phyloP scores from a whole-genome alignment of 164 flowering plant genomes.

The Annona cherimola region DNA sequence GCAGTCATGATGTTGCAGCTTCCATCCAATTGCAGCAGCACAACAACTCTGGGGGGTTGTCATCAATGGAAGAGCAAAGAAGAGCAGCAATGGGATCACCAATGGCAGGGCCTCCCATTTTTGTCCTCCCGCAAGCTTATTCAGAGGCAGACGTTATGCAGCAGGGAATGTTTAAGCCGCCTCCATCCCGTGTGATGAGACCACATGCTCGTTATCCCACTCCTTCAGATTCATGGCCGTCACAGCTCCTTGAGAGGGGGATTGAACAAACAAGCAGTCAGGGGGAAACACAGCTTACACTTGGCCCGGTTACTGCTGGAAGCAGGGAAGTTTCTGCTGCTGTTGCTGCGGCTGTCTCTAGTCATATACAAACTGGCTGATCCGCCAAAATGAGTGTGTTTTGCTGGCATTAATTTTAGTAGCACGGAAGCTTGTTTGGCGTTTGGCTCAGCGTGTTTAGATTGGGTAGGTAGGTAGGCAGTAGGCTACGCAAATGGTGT shows the following conservation, averaged over 20 bases:
- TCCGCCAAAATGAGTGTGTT: neutral
- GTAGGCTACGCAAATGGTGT: neutral
- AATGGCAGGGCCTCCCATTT: slow-evolving; percentile 37
- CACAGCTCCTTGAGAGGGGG: slow-evolving; percentile 26
- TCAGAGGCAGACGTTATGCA: slow-evolving; percentile 12
- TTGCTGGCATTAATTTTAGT: neutral
- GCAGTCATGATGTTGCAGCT: slow-evolving; percentile 12
- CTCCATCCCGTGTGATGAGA: slow-evolving; percentile 33
- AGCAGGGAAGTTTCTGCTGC: neutral
- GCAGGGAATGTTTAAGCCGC: slow-evolving; percentile 3
- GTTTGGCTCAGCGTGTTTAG: neutral
- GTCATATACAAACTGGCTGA: neutral
- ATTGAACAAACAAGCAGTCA: slow-evolving; percentile 1
- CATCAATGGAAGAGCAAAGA: slow-evolving; percentile 17
- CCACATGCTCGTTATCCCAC: slow-evolving; percentile 61
- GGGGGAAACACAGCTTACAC: slow-evolving; percentile 10
- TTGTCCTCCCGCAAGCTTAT: slow-evolving; percentile 38
- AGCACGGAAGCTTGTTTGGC: neutral
- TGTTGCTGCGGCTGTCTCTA: neutral
- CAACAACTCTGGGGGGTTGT: slow-evolving; percentile 15
- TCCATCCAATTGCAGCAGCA: slow-evolving; percentile 24
- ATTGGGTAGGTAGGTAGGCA: neutral
- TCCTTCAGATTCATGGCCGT: slow-evolving; percentile 51
- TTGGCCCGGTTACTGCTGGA: slow-evolving; percentile 6
- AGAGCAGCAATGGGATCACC: slow-evolving; percentile 16